phyloP scores from a whole-genome alignment of 495 filamentous ascomycete species.

The Penicillium cinerascens region DNA sequence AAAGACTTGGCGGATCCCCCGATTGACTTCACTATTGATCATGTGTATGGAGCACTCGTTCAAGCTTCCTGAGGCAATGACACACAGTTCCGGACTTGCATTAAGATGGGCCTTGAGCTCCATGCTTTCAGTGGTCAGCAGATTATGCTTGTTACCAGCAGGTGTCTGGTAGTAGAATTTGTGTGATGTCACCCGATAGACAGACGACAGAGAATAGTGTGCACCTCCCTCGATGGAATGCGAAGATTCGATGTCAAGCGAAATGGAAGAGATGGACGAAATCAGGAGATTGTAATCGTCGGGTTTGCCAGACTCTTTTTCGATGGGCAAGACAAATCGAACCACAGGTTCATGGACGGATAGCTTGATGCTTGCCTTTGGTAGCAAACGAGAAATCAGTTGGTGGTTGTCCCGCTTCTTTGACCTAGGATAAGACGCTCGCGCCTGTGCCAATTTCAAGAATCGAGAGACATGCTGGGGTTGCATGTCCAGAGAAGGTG shows the following conservation, averaged over 20 bases:
- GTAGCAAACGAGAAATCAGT: conserved; percentile 84
- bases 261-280: conserved; percentile 86
- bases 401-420: conserved; percentile 53
- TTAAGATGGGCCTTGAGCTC: conserved; percentile 82
- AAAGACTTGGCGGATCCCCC: conserved; percentile 87
- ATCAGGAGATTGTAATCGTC: conserved; percentile 92
- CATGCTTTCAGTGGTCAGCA: conserved; percentile 79
- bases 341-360: conserved; percentile 95
- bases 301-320: conserved; percentile 53
- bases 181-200: conserved; percentile 79
- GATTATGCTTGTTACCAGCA: conserved; percentile 72
- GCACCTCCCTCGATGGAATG: conserved; percentile 81
- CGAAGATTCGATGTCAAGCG: conserved; percentile 87
- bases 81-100: conserved; percentile 80
- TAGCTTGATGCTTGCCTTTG: conserved; percentile 91
- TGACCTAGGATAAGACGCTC: conserved; percentile 47
- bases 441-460: conserved; percentile 64
- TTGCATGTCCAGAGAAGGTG: conserved; percentile 92
- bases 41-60: conserved; percentile 87
- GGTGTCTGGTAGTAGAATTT: conserved; percentile 94
- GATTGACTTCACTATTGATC: conserved; percentile 85
- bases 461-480: conserved; percentile 87
- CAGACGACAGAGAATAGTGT: conserved; percentile 80
- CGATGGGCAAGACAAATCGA: conserved; percentile 77
- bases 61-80: conserved; percentile 73